phyloP scores from a whole-genome alignment of 257 asterid species.

The Marsdenia floribunda region DNA sequence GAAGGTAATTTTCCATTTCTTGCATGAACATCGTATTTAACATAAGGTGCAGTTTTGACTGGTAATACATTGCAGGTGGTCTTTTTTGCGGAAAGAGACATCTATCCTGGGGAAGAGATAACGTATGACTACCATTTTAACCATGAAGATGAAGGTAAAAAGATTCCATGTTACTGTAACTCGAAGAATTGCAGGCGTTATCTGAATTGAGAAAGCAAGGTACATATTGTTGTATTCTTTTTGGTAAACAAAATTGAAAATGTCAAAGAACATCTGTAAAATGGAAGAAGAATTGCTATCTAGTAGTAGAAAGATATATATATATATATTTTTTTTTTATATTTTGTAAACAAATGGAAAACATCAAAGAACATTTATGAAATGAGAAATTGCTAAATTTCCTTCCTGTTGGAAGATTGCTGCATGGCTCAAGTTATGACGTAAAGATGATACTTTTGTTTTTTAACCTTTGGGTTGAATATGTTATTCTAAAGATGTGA shows the following conservation, averaged over 20 bases:
- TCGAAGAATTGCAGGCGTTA: conserved; percentile 53
- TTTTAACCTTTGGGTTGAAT: neutral
- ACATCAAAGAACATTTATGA: no score
- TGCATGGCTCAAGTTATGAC: neutral
- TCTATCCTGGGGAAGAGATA: conserved; percentile 73
- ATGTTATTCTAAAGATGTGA: neutral
- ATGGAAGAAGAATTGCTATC: neutral
- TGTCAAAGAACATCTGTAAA: neutral
- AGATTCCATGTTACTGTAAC: conserved; percentile 51
- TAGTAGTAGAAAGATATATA: no score
- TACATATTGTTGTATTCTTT: neutral
- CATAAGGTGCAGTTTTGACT: neutral
- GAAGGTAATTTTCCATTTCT: conserved; percentile 30
- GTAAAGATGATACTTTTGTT: neutral
- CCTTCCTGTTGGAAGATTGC: neutral
- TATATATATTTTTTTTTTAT: no score
- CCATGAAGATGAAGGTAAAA: conserved; percentile 61
- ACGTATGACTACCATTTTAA: conserved; percentile 67
- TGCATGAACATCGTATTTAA: neutral
- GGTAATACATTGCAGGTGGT: conserved; percentile 35
- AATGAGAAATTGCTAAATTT: neutral
- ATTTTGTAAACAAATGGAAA: no score
- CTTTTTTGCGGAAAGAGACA: conserved; percentile 56
- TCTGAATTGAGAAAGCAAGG: conserved; percentile 30
- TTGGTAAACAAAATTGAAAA: neutral